phyloP scores from a whole-genome alignment of 257 asterid species.

The Nicotiana tabacum region DNA sequence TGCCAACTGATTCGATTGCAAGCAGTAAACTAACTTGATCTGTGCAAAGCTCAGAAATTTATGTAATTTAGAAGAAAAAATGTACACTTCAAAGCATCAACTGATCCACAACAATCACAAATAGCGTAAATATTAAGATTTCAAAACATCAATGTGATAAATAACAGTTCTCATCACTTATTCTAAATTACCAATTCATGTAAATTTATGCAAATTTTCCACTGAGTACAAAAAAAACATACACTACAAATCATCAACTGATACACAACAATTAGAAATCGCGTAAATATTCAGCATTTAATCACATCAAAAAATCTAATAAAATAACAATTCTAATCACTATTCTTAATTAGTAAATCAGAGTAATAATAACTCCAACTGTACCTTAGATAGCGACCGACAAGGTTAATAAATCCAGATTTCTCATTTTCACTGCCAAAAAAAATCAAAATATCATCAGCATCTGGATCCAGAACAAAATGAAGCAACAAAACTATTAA shows the following conservation, averaged over 20 bases:
- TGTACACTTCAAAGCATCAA: not conserved
- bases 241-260: not conserved
- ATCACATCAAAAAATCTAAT: not conserved
- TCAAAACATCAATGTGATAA: no score
- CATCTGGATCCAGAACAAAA: not conserved
- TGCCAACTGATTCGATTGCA: not conserved
- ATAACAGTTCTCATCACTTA: not conserved
- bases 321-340: not conserved
- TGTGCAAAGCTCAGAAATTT: not conserved
- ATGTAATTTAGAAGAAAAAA: no score
- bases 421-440: constrained; percentile 44
- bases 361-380: not conserved
- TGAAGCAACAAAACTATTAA: not conserved
- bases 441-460: not conserved
- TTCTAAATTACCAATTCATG: not conserved
- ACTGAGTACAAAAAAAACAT: no score
- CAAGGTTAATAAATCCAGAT: constrained; percentile 36
- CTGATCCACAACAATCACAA: not conserved
- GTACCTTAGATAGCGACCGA: constrained; percentile 86
- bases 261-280: not conserved
- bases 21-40: not conserved
- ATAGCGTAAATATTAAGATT: not conserved
- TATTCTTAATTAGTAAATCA: not conserved
- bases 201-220: not conserved
- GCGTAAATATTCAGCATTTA: not conserved